These are phyloP conservation scores for Curvularia sp. DNA, from an alignment of 2,329 filamentous ascomycete species.

Conservation along the genomic window DNA sequence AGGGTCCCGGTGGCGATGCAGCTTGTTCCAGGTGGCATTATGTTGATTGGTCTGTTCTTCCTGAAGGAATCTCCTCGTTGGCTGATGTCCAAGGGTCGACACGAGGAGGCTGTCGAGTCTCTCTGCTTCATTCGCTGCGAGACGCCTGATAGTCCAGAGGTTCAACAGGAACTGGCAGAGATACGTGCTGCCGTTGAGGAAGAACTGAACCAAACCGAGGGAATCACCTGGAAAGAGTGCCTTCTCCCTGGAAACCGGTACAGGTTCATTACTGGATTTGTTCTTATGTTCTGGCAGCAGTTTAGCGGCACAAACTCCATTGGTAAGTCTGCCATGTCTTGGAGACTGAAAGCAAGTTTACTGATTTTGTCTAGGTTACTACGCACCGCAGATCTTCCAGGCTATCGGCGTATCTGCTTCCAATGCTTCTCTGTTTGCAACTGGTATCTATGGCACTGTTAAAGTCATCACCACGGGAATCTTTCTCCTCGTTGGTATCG, in stretches of 20 bases:
- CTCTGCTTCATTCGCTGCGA: conserved; percentile 37
- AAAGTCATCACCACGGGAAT: conserved; percentile 73
- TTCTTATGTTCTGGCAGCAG: conserved; percentile 83
- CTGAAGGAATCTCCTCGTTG: conserved; percentile 55
- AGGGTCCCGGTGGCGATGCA: conserved; percentile 66
- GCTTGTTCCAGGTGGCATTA: conserved; percentile 69
- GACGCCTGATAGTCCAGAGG: conserved; percentile 43
- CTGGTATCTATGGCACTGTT: conserved; percentile 72
- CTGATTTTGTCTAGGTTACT: conserved; percentile 61
- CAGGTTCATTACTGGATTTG: conserved; percentile 72
- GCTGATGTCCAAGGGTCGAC: conserved; percentile 52
- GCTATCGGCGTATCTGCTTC: conserved; percentile 65
- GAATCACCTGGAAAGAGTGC: conserved; percentile 44
- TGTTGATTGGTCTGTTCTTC: conserved; percentile 56
- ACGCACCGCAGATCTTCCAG: conserved; percentile 74
- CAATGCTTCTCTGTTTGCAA: conserved; percentile 15
- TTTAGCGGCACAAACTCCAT: conserved; percentile 76
- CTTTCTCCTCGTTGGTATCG: conserved; percentile 73
- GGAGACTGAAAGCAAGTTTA: no score
- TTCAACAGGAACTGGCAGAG: conserved; percentile 68
- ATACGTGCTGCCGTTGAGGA: conserved; percentile 70
- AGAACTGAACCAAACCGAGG: conserved; percentile 69
- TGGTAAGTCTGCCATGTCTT: conserved; percentile 33
- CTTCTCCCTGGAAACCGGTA: conserved; percentile 64
- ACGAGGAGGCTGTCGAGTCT: conserved; percentile 66